Base-by-base conservation (phyloP, 2,329 filamentous ascomycete species). In the Coniella vitis region DNA sequence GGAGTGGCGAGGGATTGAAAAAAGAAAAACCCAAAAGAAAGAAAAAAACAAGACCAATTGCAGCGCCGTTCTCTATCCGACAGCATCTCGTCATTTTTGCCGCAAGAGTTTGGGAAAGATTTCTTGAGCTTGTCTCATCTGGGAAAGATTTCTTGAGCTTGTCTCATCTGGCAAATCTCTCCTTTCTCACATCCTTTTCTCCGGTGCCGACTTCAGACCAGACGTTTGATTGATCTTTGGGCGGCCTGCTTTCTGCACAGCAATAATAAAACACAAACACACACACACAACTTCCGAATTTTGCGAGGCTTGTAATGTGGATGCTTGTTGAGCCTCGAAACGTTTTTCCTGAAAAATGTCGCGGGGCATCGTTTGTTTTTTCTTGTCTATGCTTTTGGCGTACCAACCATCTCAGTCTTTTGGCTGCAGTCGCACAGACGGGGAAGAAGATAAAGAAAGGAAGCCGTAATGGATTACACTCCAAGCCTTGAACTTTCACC, bases 291-390 rank as follows among this genome's bases (percentile, higher is more conserved):
- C 31, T 16, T 32, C 40, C 35, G 13, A 21, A n/a, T 43, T 14
- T 35, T 21, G 40, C 40, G 40, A 36, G 37, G 47, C 41, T 49
- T 39, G 40, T 38, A 45, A 40, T 49, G 40, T 36, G 40, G 40
- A 48, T 43, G 22, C 3, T 7, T 38, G 39, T 17, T n/a, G n/a
- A 41, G 46, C 46, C 39, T 43, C 34, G 7, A 20, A 21, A 38
- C 35, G 17, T 40, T 45, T 13, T 19, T 12, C 21, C n/a, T 16
- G 13, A 38, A 21, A 19, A 17, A 37, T 48, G 32, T 22, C 44
- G 46, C 46, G 34, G 32, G 34, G n/a, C n/a, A n/a, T n/a, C n/a
- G n/a, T n/a, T n/a, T n/a, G n/a, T n/a, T n/a, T n/a, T 14, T 31
- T 36, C 31, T n/a, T 38, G 39, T 38, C 36, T 40, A 41, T 36